Percentiles rank a stretch among this genome's conserved stretches.
Conservation (phyloP, 176 grass and related monocot species). For the Phragmites australis region DNA sequence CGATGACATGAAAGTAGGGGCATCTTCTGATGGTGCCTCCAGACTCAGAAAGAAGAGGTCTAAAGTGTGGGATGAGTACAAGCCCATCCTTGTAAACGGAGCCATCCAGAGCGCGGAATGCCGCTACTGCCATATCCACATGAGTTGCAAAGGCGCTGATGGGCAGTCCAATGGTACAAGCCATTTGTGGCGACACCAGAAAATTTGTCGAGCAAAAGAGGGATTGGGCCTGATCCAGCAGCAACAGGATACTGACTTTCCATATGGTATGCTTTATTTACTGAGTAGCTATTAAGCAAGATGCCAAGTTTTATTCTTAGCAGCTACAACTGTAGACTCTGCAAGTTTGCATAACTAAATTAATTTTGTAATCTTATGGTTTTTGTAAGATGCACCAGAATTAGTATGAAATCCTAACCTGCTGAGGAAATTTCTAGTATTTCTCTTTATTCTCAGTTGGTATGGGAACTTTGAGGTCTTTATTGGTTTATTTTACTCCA, state of each 20-base stretch:
- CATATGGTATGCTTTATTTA: constrained; percentile 33
- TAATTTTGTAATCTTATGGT: not conserved
- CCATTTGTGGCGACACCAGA: constrained; percentile 62
- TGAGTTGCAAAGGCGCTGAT: constrained; percentile 54
- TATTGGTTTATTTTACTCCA: not conserved
- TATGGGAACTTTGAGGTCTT: not conserved
- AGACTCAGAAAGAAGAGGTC: constrained; percentile 48
- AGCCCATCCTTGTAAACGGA: constrained; percentile 44
- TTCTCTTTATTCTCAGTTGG: not conserved
- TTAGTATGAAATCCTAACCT: not conserved
- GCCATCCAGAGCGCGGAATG: constrained; percentile 42
- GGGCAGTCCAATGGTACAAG: constrained; percentile 56
- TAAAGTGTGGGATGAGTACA: constrained; percentile 56
- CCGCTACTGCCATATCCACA: constrained; percentile 49
- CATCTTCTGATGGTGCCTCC: constrained; percentile 17
- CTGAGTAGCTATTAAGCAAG: not conserved
- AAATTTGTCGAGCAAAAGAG: constrained; percentile 48
- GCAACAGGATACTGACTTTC: constrained; percentile 10
- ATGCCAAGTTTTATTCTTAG: not conserved
- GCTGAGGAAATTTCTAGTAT: constrained; percentile 11
- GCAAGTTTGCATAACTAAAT: not conserved
- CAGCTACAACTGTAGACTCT: not conserved
- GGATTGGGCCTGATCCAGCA: constrained; percentile 19
- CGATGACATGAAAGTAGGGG: constrained; percentile 27
- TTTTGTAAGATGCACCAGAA: not conserved